A percentile compares a stretch with the other conserved stretches of the same genome.
These are phyloP conservation scores for Adiantum capillusveneris DNA, from an alignment of 75 land plant species.

Conservation along the genomic window DNA sequence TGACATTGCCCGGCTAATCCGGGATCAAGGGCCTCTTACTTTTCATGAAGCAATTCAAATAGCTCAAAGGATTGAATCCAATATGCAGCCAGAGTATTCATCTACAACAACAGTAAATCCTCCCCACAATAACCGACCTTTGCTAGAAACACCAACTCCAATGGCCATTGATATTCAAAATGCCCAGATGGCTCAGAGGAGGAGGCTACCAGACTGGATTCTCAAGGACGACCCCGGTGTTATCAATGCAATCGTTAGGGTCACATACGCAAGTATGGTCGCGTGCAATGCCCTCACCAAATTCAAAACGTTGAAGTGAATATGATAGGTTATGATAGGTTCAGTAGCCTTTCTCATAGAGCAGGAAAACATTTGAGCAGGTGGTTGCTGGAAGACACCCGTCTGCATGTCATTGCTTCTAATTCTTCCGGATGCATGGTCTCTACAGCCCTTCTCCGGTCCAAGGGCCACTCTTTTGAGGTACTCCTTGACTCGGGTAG, in stretches of 20 bases:
- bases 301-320: not conserved
- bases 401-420: too few species aligned
- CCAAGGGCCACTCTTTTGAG: constrained; percentile 1
- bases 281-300: constrained; percentile 1
- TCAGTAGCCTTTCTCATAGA: not conserved
- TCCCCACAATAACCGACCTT: not conserved
- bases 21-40: not conserved
- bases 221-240: too few species aligned
- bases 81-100: not conserved
- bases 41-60: not conserved
- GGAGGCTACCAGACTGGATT: not conserved
- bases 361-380: not conserved
- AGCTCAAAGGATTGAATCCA: not conserved
- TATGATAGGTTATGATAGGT: too few species aligned
- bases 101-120: not conserved
- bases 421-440: too few species aligned
- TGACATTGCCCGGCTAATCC: not conserved
- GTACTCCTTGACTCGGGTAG: not conserved
- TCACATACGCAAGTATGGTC: too few species aligned
- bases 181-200: not conserved
- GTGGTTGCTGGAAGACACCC: constrained; percentile 2
- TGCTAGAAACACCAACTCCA: not conserved
- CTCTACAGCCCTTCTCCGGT: not conserved
- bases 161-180: not conserved
- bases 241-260: too few species aligned